These are phyloP conservation scores for Agaricus sinodeliciosus DNA, from an alignment of 768 basidiomycete genomes.

Conservation along the genomic window DNA sequence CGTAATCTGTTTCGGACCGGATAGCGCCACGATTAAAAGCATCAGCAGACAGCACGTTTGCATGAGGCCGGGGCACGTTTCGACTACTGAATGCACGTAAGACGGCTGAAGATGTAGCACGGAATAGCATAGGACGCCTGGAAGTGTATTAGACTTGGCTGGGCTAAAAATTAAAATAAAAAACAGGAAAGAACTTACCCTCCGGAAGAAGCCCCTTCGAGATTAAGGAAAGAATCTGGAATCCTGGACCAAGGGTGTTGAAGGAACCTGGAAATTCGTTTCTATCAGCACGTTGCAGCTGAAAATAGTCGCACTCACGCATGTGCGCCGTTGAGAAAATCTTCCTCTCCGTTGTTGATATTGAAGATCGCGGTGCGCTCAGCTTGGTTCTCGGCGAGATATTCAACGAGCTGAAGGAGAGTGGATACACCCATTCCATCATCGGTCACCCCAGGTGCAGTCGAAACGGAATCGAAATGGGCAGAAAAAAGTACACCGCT, in stretches of 20 bases:
- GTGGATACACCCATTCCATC: slow-evolving; percentile 71
- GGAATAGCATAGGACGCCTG: slow-evolving; percentile 74
- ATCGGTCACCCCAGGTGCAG: slow-evolving; percentile 70
- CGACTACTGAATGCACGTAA: slow-evolving; percentile 43
- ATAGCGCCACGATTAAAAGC: slow-evolving; percentile 60
- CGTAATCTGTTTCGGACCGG: slow-evolving; percentile 68
- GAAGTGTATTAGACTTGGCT: slow-evolving; percentile 3
- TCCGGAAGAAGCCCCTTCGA: slow-evolving; percentile 77
- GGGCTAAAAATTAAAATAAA: not conserved
- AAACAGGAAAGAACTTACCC: slow-evolving; percentile 38
- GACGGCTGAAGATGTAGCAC: slow-evolving; percentile 54
- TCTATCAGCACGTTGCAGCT: not conserved
- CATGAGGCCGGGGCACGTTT: slow-evolving; percentile 61
- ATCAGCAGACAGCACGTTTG: slow-evolving; percentile 63
- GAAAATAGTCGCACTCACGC: slow-evolving; percentile 27
- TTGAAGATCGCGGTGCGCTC: slow-evolving; percentile 70
- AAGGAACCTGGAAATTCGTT: slow-evolving; percentile 44
- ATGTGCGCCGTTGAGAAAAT: slow-evolving; percentile 68
- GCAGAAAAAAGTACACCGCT: slow-evolving; percentile 68
- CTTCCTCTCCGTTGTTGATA: slow-evolving; percentile 83
- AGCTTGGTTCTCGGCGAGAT: slow-evolving; percentile 42
- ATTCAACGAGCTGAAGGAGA: slow-evolving; percentile 56
- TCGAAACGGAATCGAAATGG: slow-evolving; percentile 78
- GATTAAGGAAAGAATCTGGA: slow-evolving; percentile 65
- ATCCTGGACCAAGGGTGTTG: slow-evolving; percentile 71